Percentiles rank a stretch among this genome's conserved stretches.
Evolutionary conservation across 768 basidiomycete genomes (phyloP).

Genomic region (Amanita rimosa): DNA sequence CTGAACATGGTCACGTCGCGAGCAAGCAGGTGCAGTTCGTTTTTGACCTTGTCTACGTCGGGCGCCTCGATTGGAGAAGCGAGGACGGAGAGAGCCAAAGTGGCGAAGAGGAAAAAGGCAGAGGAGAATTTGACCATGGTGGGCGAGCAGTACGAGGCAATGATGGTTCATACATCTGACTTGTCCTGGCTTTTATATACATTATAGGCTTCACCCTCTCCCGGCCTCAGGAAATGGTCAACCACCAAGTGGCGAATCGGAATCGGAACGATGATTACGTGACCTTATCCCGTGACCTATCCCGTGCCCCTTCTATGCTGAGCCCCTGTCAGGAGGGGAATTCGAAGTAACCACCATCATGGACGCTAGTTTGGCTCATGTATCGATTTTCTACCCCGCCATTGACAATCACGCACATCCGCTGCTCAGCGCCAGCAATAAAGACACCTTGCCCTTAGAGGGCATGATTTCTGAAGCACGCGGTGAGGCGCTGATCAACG

Average conservation of each 20-base stretch:
- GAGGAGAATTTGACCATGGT: constrained; percentile 6
- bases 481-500: constrained; percentile 36
- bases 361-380: constrained; percentile 12
- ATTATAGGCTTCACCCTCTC: too few relatives aligned
- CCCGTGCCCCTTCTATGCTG: too few relatives aligned
- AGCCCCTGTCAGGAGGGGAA: too few relatives aligned
- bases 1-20: not conserved
- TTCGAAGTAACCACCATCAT: too few relatives aligned
- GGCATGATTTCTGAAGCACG: constrained; percentile 55
- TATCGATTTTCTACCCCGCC: constrained; percentile 31
- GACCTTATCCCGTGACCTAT: too few relatives aligned
- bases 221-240: too few relatives aligned
- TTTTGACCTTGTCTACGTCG: not conserved
- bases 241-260: too few relatives aligned
- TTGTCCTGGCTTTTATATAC: too few relatives aligned
- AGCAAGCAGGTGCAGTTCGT: not conserved
- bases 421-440: constrained; percentile 36
- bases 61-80: constrained; percentile 2
- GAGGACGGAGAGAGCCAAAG: not conserved
- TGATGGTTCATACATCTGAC: too few relatives aligned
- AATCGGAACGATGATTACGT: too few relatives aligned
- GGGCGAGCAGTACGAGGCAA: too few relatives aligned
- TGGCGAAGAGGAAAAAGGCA: not conserved
- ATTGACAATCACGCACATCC: constrained; percentile 81
- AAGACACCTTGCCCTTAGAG: constrained; percentile 43